phyloP scores from a whole-genome alignment of 2,329 filamentous ascomycete species.

The Coniochaeta sp. region DNA sequence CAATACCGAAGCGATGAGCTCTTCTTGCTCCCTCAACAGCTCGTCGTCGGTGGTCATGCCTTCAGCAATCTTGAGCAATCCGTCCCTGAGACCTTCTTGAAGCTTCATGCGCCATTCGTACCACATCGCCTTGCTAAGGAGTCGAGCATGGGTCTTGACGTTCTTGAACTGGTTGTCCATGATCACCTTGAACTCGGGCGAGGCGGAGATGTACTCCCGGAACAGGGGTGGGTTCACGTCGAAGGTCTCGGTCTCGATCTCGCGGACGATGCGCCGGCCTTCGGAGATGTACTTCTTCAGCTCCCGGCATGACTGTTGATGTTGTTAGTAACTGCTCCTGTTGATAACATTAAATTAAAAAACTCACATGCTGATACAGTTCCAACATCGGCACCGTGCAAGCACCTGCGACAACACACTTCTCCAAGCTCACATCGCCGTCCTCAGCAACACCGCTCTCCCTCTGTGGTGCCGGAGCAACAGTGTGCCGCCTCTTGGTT shows the following conservation, averaged over 20 bases:
- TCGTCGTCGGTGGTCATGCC: conserved; percentile 71
- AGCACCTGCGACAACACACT: conserved; percentile 79
- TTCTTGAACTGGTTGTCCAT: conserved; percentile 99
- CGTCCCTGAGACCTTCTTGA: conserved; percentile 71
- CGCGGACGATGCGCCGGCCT: conserved; percentile 79
- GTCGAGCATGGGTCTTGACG: conserved; percentile 83
- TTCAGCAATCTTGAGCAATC: conserved; percentile 65
- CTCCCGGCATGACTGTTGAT: conserved; percentile 68
- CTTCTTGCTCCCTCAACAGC: conserved; percentile 59
- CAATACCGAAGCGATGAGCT: conserved; percentile 59
- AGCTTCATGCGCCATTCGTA: conserved; percentile 96
- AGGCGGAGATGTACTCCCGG: conserved; percentile 80
- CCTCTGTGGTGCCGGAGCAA: conserved; percentile 47
- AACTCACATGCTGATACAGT: conserved; percentile 77
- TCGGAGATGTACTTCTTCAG: conserved; percentile 96
- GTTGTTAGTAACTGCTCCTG: neutral
- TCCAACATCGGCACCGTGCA: conserved; percentile 91
- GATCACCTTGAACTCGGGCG: conserved; percentile 71
- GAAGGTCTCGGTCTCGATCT: conserved; percentile 83
- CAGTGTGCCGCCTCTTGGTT: conserved; percentile 84
- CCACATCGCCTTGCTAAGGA: conserved; percentile 94
- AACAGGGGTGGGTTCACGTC: conserved; percentile 89
- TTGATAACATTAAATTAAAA: neutral
- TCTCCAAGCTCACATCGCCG: conserved; percentile 55
- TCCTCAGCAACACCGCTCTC: conserved; percentile 30